Base-by-base conservation (phyloP, 1,139 yeast genomes). In the Hansenula sp. region DNA sequence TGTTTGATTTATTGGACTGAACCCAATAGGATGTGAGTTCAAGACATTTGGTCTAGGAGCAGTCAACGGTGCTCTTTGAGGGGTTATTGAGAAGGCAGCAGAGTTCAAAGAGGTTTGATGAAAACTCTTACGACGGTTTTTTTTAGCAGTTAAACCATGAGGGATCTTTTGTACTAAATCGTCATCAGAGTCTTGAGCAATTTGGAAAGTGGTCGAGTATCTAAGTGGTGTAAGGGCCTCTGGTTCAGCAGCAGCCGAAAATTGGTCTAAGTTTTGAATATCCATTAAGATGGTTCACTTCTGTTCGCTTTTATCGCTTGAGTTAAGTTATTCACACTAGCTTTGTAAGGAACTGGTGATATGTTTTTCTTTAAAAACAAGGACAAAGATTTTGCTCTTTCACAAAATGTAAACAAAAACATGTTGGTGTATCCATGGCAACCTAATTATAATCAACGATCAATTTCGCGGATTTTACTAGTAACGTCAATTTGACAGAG, bases 111-210 rank as follows among this genome's bases (percentile, higher is more conserved):
- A 7, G 6, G 40, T 45, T 15, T 47, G 41, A 48, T 59, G 54
- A 53, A 51, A 40, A 46, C 61, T 53, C 43, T 60, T 61, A 37
- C 61, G 61, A 46, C 69, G 68, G 42, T 65, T 65, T 48, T 58
- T 49, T 44, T 57, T 58, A 36, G 71, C 70, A 19, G 74, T 71
- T 33, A 76, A 57, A 0, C 81, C 81, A 51, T 76, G 81, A 1
- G 79, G 76, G 44, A 74, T 74, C 46, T 65, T 68, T 19, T 54
- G 58, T 41, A 62, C 48, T 3, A 42, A 48, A 11, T 40, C 47
- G 6, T 48, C 54, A 17, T 40, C 38, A 6, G 18, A 10, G 13
- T 38, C 42, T 30, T 52, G 39, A 8, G 53, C 54, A 32, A 51
- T 45, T 30, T 49, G 41, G 32, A 55, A 53, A 7, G 47, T n/a